Base-by-base conservation (phyloP, 2,329 filamentous ascomycete species). In the Ceratocystis colombiana region DNA sequence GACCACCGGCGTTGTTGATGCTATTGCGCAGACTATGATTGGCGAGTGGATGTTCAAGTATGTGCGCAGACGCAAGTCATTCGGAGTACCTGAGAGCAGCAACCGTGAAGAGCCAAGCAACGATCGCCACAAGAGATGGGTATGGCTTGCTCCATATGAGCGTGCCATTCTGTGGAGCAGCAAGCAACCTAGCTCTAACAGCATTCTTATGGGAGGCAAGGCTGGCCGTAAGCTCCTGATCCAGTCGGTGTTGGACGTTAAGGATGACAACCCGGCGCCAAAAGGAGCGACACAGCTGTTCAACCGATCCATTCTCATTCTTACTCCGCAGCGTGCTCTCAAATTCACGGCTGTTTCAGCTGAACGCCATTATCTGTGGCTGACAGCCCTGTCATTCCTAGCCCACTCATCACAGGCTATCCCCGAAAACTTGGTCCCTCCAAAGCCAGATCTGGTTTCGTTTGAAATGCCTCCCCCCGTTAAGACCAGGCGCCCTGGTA, bases 11-110 rank as follows among this genome's bases (percentile, higher is more conserved):
- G 93, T 99, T 3, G 93, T 99, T 5, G 94, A 97, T 77, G 91
- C 94, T 2, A 97, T 99, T 75, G 92, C 94, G 1, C 92, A 96
- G 73, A 95, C 93, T 0, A 96, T 99, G 94, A 90, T 99, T 37
- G 94, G 94, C 46, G 94, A 97, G 72, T 94, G 90, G 88, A 93
- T 95, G 89, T 92, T 87, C 79, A 95, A 95, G 75, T 94, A 95
- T 72, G 88, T 93, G 44, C 83, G 89, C 64, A 84, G 89, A 74
- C 85, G 93, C 70, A 96, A 92, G 77, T 95, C 93, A 0, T 97
- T 99, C 73, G 90, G 90, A 22, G 85, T 93, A 64, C 77, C 82
- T 2, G 89, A 92, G 57, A 80, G 79, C 28, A 84, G 80, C 68
- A 81, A 82, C 45, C 84, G 84, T 69, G 86, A 91, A 72, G 84